Percentiles rank a stretch among this genome's conserved stretches.
Conservation (phyloP, 208 protist genomes). For the Leishmania guyanensis region DNA sequence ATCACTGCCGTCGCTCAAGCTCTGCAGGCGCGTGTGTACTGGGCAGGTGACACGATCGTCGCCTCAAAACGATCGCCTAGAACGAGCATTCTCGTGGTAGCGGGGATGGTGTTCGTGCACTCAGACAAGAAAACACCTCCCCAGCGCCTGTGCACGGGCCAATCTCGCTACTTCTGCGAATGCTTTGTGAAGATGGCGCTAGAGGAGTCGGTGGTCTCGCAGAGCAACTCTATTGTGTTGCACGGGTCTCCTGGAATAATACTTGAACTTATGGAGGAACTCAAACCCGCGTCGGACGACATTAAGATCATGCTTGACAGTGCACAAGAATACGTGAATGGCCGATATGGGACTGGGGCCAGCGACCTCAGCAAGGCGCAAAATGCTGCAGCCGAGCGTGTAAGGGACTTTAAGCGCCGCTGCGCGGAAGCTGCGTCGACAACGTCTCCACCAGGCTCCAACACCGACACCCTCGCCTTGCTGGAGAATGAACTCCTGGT, state of each 20-base stretch:
- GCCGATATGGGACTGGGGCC: slow-evolving; percentile 27
- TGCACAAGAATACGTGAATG: slow-evolving; percentile 38
- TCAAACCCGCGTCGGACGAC: slow-evolving; percentile 12
- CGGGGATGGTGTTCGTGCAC: slow-evolving; percentile 31
- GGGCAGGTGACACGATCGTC: slow-evolving; percentile 40
- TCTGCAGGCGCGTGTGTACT: slow-evolving; percentile 42
- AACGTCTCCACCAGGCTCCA: neutral
- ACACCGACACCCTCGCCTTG: neutral
- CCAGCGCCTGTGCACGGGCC: slow-evolving; percentile 22
- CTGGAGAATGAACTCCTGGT: slow-evolving; percentile 60
- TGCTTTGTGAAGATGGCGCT: slow-evolving; percentile 38
- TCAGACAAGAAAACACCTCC: neutral
- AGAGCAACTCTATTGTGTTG: slow-evolving; percentile 47
- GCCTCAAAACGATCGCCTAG: slow-evolving; percentile 20
- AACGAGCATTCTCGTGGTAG: slow-evolving; percentile 34
- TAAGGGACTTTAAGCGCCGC: slow-evolving; percentile 27
- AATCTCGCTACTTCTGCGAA: slow-evolving; percentile 57
- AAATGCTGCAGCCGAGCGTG: slow-evolving; percentile 36
- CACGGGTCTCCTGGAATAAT: slow-evolving; percentile 37
- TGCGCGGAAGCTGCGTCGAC: neutral
- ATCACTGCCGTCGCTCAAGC: slow-evolving; percentile 33
- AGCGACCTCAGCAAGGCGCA: slow-evolving; percentile 40
- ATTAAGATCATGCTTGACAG: slow-evolving; percentile 30
- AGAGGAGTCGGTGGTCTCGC: slow-evolving; percentile 31
- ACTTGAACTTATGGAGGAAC: slow-evolving; percentile 33